A percentile compares a stretch with the other conserved stretches of the same genome.
Evolutionary conservation across 148 eudicot genomes (phyloP).

Genomic region (Vaccinium vitisidaea): DNA sequence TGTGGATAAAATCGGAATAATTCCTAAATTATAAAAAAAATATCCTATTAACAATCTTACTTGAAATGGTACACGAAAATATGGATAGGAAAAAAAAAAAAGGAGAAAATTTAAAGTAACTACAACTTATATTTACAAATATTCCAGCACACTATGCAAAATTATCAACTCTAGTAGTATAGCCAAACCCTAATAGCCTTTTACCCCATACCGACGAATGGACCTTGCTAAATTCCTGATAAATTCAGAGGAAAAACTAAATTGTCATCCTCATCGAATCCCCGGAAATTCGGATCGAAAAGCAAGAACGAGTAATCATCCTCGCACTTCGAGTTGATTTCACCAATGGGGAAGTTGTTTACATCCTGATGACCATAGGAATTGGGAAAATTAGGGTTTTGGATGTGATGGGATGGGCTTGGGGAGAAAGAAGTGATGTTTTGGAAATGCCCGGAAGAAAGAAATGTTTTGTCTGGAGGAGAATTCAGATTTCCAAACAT

Average conservation of each 20-base stretch:
- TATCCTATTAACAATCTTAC: neutral
- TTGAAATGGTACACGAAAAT: neutral
- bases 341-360: neutral
- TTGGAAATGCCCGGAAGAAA: conserved; percentile 17
- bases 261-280: conserved; percentile 36
- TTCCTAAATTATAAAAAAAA: too few species aligned
- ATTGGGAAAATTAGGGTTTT: conserved; percentile 29
- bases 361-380: conserved; percentile 15
- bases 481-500: conserved; percentile 25
- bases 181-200: neutral
- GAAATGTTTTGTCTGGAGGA: conserved; percentile 19
- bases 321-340: conserved; percentile 22
- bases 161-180: neutral
- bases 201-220: neutral
- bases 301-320: conserved; percentile 40
- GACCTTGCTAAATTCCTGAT: neutral
- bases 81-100: neutral
- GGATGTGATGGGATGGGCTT: conserved; percentile 23
- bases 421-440: conserved; percentile 24
- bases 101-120: neutral
- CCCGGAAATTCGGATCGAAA: conserved; percentile 32
- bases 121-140: neutral
- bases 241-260: conserved; percentile 11
- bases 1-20: neutral
- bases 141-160: neutral